Conservation (phyloP, 108 stramenopile genomes). For the Nitzschia sp. region DNA sequence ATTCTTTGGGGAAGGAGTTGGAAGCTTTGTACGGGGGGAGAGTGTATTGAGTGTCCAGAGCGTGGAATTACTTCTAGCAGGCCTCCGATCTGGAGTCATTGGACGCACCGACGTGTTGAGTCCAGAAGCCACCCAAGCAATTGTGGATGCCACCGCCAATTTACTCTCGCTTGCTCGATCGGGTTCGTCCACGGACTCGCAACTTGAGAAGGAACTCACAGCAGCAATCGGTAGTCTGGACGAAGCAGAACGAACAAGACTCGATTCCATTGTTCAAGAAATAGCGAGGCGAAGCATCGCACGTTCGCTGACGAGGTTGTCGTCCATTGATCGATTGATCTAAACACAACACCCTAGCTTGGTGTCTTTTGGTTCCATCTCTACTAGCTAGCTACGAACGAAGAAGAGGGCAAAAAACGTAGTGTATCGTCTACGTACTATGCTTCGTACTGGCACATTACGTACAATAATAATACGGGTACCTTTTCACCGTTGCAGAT, state of each 20-base stretch:
- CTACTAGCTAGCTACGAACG: too few species aligned
- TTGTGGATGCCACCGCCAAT: slow-evolving; percentile 27
- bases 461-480: too few species aligned
- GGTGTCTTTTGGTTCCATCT: too few species aligned
- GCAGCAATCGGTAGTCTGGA: slow-evolving; percentile 32
- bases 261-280: slow-evolving; percentile 42
- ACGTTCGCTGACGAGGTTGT: slow-evolving; percentile 34
- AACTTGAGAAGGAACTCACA: slow-evolving; percentile 20
- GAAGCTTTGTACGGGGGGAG: slow-evolving; percentile 73
- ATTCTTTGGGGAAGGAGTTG: slow-evolving; percentile 63
- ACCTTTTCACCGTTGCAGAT: too few species aligned
- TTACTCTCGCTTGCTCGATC: slow-evolving; percentile 13
- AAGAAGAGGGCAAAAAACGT: too few species aligned
- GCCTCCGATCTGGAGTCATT: slow-evolving; percentile 45
- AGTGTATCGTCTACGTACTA: too few species aligned
- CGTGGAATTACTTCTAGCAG: slow-evolving; percentile 56
- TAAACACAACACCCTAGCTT: too few species aligned
- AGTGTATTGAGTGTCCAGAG: slow-evolving; percentile 52
- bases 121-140: slow-evolving; percentile 23
- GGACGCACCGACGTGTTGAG: slow-evolving; percentile 35
- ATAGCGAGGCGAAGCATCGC: slow-evolving; percentile 36
- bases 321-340: slow-evolving; percentile 18
- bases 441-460: too few species aligned
- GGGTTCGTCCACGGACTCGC: not conserved
- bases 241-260: slow-evolving; percentile 30